These are phyloP conservation scores for Paraphoma sp. DNA, from an alignment of 2,329 filamentous ascomycete genomes.

Conservation along the genomic window DNA sequence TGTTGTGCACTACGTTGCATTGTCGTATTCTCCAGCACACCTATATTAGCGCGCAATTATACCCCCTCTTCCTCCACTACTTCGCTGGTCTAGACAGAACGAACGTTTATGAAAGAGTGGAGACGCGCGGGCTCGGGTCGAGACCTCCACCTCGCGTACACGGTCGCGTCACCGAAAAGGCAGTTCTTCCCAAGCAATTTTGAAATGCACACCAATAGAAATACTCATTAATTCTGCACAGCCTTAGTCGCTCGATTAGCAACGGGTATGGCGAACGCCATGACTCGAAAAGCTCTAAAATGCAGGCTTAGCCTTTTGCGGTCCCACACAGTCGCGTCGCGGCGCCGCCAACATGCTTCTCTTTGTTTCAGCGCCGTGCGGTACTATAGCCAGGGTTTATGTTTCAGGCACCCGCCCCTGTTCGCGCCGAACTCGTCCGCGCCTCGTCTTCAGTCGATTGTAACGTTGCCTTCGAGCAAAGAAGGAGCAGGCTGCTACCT, in stretches of 20 bases:
- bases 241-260: not conserved
- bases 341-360: not conserved
- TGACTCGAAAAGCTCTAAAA: not conserved
- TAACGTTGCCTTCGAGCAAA: not conserved
- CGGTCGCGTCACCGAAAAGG: conserved; percentile 1
- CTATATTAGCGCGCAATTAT: conserved; percentile 13
- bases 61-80: conserved; percentile 5
- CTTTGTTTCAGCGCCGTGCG: conserved; percentile 19
- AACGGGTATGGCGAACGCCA: not conserved
- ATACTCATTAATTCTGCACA: not conserved
- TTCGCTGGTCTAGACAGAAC: conserved; percentile 11
- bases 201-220: conserved; percentile 3
- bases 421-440: conserved; percentile 6
- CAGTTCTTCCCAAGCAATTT: conserved; percentile 6
- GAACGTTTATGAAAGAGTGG: conserved; percentile 10
- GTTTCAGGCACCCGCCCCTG: conserved; percentile 28
- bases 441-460: conserved; percentile 1
- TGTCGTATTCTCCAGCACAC: not conserved
- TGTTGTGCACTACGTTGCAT: not conserved
- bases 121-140: conserved; percentile 5
- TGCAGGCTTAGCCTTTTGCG: not conserved
- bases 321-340: conserved; percentile 7
- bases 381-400: conserved; percentile 26
- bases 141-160: conserved; percentile 10
- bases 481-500: not conserved